Evolutionary conservation across 306 rosid genomes (phyloP), one percentile per base, ranked within the genome.

Genomic region (Gleditsia sinensis): DNA sequence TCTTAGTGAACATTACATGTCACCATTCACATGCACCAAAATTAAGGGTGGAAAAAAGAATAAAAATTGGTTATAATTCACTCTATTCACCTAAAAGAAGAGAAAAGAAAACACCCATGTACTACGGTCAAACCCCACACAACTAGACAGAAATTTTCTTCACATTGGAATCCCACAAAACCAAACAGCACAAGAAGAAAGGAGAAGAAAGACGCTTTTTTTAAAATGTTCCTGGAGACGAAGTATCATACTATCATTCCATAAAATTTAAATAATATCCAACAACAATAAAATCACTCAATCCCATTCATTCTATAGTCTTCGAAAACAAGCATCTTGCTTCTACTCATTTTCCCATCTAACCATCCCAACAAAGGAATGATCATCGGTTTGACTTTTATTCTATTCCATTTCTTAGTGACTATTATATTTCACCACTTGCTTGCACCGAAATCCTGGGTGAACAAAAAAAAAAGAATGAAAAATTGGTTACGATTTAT

Each of bases 191-290:
- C 7, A 19, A 61, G 28, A 19, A 17, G 17, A 9, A 19, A 3
- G 17, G 49, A 62, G 5, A 10, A 48, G 12, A 33, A 37, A 20
- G 14, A 48, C 0, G 33, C 53, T 17, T 7, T 3, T 68, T 85
- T 64, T 73, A n/a, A 91, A 97, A 75, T 65, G 59, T 61, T 23
- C 40, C 62, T 73, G 67, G 56, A 75, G 32, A 34, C 23, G 30
- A n/a, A n/a, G n/a, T n/a, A n/a, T n/a, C n/a, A n/a, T n/a, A n/a
- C n/a, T n/a, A n/a, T n/a, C n/a, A n/a, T n/a, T n/a, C n/a, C n/a
- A n/a, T n/a, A n/a, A n/a, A n/a, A n/a, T n/a, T n/a, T n/a, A n/a
- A n/a, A n/a, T n/a, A n/a, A n/a, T n/a, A n/a, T n/a, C n/a, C n/a
- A n/a, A n/a, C n/a, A n/a, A n/a, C n/a, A n/a, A n/a, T n/a, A n/a